Evolutionary conservation across 768 basidiomycete genomes (phyloP).

Genomic region (Xerocomellus chrysenteron): DNA sequence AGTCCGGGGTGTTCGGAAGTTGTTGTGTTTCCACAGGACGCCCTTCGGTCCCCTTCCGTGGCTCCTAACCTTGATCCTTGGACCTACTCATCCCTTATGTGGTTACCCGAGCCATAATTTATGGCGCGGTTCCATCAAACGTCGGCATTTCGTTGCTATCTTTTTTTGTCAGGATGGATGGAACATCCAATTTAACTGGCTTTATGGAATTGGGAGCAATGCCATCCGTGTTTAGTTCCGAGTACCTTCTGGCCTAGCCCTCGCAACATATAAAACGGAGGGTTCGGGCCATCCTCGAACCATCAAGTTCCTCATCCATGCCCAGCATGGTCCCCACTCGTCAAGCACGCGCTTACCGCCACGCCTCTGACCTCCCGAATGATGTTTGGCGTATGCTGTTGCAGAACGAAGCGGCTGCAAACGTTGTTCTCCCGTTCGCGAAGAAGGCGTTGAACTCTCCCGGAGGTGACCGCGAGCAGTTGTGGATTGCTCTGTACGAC

Average conservation of each 20-base stretch:
- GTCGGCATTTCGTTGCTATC: neutral
- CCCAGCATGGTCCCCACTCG: neutral
- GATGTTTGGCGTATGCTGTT: slow-evolving; percentile 32
- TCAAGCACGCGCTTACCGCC: slow-evolving; percentile 3
- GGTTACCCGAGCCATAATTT: neutral
- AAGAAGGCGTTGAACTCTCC: slow-evolving; percentile 23
- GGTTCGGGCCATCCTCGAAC: slow-evolving; percentile 2
- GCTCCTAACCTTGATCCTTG: neutral
- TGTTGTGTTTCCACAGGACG: slow-evolving; percentile 2
- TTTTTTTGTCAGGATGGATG: slow-evolving; percentile 20
- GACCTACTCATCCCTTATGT: neutral
- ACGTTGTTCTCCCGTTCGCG: slow-evolving; percentile 42
- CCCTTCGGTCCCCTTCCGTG: slow-evolving; percentile 3
- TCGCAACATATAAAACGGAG: slow-evolving; percentile 10
- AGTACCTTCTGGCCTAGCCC: too few relatives aligned
- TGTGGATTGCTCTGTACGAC: slow-evolving; percentile 35
- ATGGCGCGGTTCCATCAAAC: neutral
- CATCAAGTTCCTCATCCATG: slow-evolving; percentile 20
- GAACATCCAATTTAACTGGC: slow-evolving; percentile 3
- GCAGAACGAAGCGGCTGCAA: slow-evolving; percentile 33
- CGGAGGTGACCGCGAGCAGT: neutral
- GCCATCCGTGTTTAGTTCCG: neutral
- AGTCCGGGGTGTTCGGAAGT: neutral
- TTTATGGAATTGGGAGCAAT: neutral
- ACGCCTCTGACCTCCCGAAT: slow-evolving; percentile 15